Conservation (phyloP, 106 monocot genomes). For the Dendrobium nobile region DNA sequence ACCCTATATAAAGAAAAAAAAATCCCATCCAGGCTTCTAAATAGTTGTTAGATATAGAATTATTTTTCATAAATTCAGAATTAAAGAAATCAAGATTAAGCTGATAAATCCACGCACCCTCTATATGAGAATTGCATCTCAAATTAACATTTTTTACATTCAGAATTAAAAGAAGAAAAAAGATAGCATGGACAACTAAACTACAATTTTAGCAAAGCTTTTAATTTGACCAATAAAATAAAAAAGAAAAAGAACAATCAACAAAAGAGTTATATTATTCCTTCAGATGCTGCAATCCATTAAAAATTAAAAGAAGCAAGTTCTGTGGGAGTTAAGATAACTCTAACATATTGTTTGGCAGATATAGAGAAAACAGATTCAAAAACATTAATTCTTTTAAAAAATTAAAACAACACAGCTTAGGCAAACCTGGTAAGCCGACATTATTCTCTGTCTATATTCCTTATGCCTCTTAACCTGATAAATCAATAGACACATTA, state of each 20-base stretch:
- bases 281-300: background rate
- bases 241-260: background rate
- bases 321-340: background rate
- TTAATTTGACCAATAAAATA: background rate
- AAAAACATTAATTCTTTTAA: background rate
- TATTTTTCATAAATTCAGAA: too few species aligned
- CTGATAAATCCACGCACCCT: too few species aligned
- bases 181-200: background rate
- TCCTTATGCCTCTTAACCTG: slow-evolving; percentile 81
- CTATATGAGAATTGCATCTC: too few species aligned
- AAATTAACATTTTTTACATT: too few species aligned
- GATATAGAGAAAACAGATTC: background rate
- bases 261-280: background rate
- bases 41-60: too few species aligned
- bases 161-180: too few species aligned
- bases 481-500: slow-evolving; percentile 8
- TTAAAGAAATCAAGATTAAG: too few species aligned
- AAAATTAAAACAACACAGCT: background rate
- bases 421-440: slow-evolving; percentile 64
- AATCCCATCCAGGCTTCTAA: too few species aligned
- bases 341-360: background rate
- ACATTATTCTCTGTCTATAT: slow-evolving; percentile 66
- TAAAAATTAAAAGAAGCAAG: background rate
- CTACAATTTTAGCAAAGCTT: background rate
- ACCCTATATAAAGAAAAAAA: too few species aligned